phyloP scores from a whole-genome alignment of 768 basidiomycete genomes.

The Naganishia vishniacii region DNA sequence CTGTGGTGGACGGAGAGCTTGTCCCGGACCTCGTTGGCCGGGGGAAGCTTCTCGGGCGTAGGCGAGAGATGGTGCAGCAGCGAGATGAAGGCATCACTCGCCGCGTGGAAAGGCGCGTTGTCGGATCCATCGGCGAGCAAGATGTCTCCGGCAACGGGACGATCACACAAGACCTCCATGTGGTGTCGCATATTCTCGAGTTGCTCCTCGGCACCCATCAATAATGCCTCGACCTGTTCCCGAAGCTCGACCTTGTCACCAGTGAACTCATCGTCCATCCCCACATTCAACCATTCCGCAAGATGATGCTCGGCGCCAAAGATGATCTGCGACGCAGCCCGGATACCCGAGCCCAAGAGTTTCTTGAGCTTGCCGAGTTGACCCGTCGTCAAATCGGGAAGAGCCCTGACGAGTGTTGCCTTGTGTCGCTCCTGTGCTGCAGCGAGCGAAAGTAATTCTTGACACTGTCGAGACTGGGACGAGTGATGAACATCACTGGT shows the following conservation, averaged over 20 bases:
- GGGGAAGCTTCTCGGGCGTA: conserved; percentile 18
- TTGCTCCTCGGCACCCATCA: conserved; percentile 2
- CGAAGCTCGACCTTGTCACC: conserved; percentile 2
- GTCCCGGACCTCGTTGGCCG: conserved; percentile 1
- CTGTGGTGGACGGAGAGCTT: conserved; percentile 36
- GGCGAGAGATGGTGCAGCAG: conserved; percentile 40
- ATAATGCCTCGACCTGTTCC: conserved; percentile 6
- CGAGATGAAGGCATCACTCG: conserved; percentile 34
- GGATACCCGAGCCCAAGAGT: conserved; percentile 7
- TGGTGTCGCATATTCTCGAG: conserved; percentile 51
- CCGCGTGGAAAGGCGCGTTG: conserved; percentile 25
- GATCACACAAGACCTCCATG: conserved; percentile 38
- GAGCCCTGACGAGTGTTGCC: neutral
- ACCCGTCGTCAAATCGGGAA: conserved; percentile 8
- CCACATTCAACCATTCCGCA: neutral
- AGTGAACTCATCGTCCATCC: neutral
- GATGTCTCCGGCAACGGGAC: too few relatives aligned
- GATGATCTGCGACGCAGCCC: conserved; percentile 16
- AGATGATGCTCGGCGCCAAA: conserved; percentile 5
- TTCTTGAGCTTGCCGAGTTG: conserved; percentile 19
- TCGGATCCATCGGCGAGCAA: conserved; percentile 26
- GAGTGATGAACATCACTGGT: neutral
- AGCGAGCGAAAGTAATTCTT: neutral
- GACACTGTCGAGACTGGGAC: conserved; percentile 10
- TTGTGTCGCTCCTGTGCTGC: conserved; percentile 6